phyloP scores from a whole-genome alignment of 352 stramenopile genomes.

The Phytopythium montanum region DNA sequence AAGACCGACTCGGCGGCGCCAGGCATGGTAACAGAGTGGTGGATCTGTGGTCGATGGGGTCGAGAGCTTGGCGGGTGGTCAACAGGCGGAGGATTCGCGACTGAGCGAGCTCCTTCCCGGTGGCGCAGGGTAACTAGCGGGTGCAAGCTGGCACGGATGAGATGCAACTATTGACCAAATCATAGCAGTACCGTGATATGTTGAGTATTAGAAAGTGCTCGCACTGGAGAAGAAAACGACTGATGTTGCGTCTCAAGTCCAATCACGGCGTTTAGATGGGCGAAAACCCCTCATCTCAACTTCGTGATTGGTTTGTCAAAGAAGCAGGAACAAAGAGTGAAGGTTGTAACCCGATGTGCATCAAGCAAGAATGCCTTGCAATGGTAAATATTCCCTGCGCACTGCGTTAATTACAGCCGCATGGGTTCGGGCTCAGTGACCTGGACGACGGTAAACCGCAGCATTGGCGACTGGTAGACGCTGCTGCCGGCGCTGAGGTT shows the following conservation, averaged over 20 bases:
- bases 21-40: slow-evolving; percentile 9
- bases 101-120: neutral
- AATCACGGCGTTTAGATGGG: slow-evolving; percentile 5
- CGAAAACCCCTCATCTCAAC: neutral
- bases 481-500: neutral
- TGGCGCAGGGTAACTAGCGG: neutral
- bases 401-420: neutral
- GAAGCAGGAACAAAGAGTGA: too few relatives aligned
- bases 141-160: neutral
- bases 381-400: slow-evolving; percentile 4
- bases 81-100: neutral
- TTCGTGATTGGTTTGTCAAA: neutral
- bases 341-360: neutral
- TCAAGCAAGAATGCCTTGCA: too few relatives aligned
- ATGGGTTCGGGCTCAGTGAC: neutral
- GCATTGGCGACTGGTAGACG: neutral
- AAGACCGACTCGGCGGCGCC: slow-evolving; percentile 26
- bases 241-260: neutral
- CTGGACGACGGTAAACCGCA: neutral
- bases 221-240: neutral
- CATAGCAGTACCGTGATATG: neutral
- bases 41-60: too few relatives aligned
- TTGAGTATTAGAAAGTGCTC: neutral
- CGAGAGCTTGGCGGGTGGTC: neutral
- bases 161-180: neutral